Conservation (phyloP, 129 eudicot genomes). For the Saposhnikovia divaricata region DNA sequence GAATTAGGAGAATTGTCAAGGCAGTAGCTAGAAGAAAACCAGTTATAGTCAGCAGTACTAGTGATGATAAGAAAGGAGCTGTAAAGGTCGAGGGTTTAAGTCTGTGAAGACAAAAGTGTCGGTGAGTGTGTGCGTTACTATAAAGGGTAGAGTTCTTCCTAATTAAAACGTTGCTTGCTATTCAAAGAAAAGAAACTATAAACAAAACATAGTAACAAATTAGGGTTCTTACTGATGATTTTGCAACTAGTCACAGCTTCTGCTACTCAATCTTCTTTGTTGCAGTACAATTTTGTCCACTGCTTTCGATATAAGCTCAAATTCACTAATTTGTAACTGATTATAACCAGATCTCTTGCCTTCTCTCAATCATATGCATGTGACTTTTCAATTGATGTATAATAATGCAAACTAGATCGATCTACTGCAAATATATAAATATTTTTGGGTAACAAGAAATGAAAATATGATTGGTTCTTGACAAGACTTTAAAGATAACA, state of each 20-base stretch:
- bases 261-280: background rate
- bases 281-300: background rate
- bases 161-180: background rate
- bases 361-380: background rate
- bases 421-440: slow-evolving; percentile 1
- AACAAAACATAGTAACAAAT: background rate
- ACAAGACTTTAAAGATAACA: background rate
- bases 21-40: background rate
- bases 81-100: background rate
- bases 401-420: background rate
- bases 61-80: background rate
- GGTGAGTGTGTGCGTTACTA: background rate
- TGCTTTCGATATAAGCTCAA: background rate
- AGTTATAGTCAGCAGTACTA: too few species aligned
- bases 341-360: background rate
- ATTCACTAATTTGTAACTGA: background rate
- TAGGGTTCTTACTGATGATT: background rate
- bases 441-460: background rate
- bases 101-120: background rate
- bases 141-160: background rate
- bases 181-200: background rate
- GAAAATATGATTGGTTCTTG: slow-evolving; percentile 13
- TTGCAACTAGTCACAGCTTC: background rate
- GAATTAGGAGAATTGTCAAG: background rate
- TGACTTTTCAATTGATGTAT: background rate